These are phyloP conservation scores for Yarrowia sp. DNA, from an alignment of 805 yeast species.

Conservation along the genomic window DNA sequence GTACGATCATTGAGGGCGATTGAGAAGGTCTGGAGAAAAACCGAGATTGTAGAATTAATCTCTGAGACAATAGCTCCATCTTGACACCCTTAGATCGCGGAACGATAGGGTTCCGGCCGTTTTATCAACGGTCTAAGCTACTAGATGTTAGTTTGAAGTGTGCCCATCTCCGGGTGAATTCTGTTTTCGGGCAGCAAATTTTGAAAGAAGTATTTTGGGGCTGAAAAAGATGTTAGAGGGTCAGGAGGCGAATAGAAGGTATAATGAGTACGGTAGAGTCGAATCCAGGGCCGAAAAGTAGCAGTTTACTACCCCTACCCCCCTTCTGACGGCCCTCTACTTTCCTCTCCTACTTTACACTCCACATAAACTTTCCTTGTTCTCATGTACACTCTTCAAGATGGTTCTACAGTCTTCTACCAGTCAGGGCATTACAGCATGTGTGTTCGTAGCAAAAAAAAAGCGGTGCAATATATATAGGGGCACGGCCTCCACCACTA, in stretches of 20 bases:
- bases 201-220: background rate
- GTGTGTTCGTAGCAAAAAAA: background rate
- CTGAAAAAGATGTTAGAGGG: background rate
- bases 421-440: background rate
- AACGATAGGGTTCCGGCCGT: background rate
- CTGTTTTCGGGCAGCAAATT: background rate
- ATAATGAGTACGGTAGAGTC: background rate
- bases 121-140: background rate
- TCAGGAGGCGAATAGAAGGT: background rate
- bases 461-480: background rate
- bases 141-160: background rate
- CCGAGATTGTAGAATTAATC: background rate
- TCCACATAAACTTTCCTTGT: background rate
- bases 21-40: background rate
- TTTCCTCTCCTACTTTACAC: no score
- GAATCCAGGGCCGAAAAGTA: background rate
- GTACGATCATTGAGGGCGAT: background rate
- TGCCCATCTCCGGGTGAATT: background rate
- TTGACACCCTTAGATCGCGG: background rate
- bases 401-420: conserved; percentile 13
- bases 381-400: background rate
- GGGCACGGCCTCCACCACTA: background rate
- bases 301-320: no score
- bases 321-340: no score
- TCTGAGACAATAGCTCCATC: background rate